phyloP scores from a whole-genome alignment of 257 asterid genomes.

The Penstemon eatonii region DNA sequence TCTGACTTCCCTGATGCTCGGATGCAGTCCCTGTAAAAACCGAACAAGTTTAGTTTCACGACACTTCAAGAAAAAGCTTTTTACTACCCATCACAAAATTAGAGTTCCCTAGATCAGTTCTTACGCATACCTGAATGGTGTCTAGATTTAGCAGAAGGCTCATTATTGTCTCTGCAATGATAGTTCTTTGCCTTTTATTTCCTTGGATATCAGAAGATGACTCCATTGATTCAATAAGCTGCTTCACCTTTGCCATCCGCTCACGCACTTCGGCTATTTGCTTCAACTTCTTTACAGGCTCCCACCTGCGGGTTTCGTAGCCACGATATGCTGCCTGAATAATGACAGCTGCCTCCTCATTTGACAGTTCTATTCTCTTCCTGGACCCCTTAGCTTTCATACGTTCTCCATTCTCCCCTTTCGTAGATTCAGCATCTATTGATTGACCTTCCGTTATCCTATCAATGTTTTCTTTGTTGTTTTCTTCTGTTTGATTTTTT shows the following conservation, averaged over 20 bases:
- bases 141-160: slow-evolving; percentile 63
- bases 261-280: slow-evolving; percentile 51
- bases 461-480: slow-evolving; percentile 9
- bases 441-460: slow-evolving; percentile 20
- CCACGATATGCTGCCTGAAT: slow-evolving; percentile 80
- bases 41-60: neutral
- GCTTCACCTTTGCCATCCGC: slow-evolving; percentile 38
- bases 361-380: slow-evolving; percentile 32
- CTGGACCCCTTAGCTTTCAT: slow-evolving; percentile 17
- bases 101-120: neutral
- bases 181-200: slow-evolving; percentile 38
- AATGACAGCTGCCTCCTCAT: slow-evolving; percentile 59
- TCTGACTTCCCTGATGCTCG: slow-evolving; percentile 56
- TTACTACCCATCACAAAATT: neutral
- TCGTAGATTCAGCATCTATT: slow-evolving; percentile 25
- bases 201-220: slow-evolving; percentile 30
- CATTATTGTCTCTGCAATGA: slow-evolving; percentile 57
- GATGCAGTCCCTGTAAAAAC: slow-evolving; percentile 56
- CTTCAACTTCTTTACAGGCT: slow-evolving; percentile 63
- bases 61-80: no score
- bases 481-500: slow-evolving; percentile 15
- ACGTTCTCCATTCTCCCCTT: slow-evolving; percentile 27
- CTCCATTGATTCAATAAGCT: slow-evolving; percentile 46
- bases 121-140: slow-evolving; percentile 57
- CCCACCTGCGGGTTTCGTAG: slow-evolving; percentile 60